Base-by-base conservation (phyloP, 2,329 filamentous ascomycete species). In the Trichoderma arundinaceum region DNA sequence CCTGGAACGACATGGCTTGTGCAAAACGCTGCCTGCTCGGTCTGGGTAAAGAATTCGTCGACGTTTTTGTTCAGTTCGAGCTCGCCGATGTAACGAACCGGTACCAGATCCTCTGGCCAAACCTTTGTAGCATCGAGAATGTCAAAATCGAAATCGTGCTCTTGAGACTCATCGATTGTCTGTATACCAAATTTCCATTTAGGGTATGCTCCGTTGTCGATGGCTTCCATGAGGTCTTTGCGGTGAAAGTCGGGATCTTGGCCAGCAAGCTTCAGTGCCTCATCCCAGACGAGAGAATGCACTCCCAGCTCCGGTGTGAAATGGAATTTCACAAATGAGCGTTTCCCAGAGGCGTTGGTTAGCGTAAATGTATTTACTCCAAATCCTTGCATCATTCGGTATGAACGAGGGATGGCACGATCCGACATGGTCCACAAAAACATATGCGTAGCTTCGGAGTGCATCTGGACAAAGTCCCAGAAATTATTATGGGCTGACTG, bases 121-220 rank as follows among this genome's bases (percentile, higher is more conserved):
- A 94, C 77, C 79, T 96, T 95, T 43, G 92, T 96, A 0, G 92
- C 89, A 70, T 96, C 92, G 1, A 96, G 84, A 35, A 94, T 89
- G 72, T 95, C 92, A 67, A 95, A 94, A 7, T 94, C 92, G 67
- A 94, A 96, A 15, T 91, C 86, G 68, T 94, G 82, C 74, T 92
- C 86, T 56, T 88, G 84, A 8, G 83, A 83, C 69, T 94, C 91
- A 0, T 89, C 85, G 22, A 95, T 85, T 3, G 88, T 82, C 73
- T 96, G 92, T n/a, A 96, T 88, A 49, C 90, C 91, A 66, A 95
- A 92, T 72, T 90, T 90, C 91, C 91, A 95, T 72, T 88, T 90
- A 8, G 91, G 91, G 71, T 83, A 93, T 0, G 83, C 82, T 7
- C 90, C 90, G 15, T 81, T 87, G 12, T 90, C 87, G 59, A 95